Evolutionary conservation across 192 early-diverging fungal genomes (phyloP), one percentile per base, ranked within the genome.

Genomic region (Dissophora globulifera): DNA sequence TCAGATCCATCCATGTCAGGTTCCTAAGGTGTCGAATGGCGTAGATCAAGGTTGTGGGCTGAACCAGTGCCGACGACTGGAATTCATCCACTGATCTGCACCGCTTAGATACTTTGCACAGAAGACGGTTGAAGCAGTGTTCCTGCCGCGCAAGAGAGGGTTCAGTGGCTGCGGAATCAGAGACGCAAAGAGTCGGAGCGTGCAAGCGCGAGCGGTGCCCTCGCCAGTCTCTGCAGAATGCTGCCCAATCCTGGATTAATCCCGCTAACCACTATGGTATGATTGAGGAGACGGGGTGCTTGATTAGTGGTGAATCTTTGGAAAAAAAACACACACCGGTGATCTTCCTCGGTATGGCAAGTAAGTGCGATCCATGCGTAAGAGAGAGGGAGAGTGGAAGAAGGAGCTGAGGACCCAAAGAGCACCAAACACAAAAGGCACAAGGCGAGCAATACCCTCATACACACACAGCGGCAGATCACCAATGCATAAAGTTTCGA

Each of bases 71-170:
- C 1, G 63, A 54, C 2, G 72, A 66, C 20, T 45, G 51, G 22
- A 67, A 67, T 10, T 61, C 72, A 5, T 76, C 72, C n/a, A 67
- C 58, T 11, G 38, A 59, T 3, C 2, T 40, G 33, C 63, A 76
- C 30, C 72, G 57, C 20, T 45, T 56, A 6, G 72, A 43, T 0
- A 76, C 50, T 10, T 67, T 76, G 15, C 72, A 64, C 16, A 76
- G 42, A 1, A 76, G 27, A 0, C 64, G 72, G 11, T 76, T 76
- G 42, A 76, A 76, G 58, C 72, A 57, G 29, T 67, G 64, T 22
- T 66, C 64, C 23, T 67, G 63, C 10, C 58, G 63, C 25, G 38
- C 45, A 20, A 50, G 27, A 2, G 72, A 67, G 15, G 63, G 72
- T 8, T 55, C 46, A 2, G 23, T 32, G 3, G 54, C 58, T 3